Percentiles rank a stretch among this genome's conserved stretches.
phyloP scores from a whole-genome alignment of 2,329 filamentous ascomycete species.

The Botrytis elliptica region DNA sequence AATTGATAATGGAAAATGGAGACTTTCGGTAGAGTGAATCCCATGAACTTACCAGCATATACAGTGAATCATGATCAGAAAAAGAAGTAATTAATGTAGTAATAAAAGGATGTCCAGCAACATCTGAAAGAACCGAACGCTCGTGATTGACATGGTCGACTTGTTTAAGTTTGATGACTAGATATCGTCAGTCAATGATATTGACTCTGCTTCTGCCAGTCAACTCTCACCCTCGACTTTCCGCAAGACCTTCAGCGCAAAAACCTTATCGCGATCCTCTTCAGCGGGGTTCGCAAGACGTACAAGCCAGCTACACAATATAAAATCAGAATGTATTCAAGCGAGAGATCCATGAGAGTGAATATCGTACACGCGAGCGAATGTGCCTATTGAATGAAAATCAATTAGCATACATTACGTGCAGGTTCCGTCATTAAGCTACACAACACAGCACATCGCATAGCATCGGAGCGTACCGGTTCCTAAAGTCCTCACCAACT shows the following conservation, averaged over 20 bases:
- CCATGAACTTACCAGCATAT: conserved; percentile 60
- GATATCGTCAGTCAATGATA: conserved; percentile 6
- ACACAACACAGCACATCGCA: conserved; percentile 18
- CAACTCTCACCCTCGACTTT: conserved; percentile 52
- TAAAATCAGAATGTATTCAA: conserved; percentile 17
- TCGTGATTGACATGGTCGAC: conserved; percentile 85
- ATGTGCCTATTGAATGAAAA: conserved; percentile 58
- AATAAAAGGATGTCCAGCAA: conserved; percentile 80
- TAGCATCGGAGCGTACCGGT: conserved; percentile 53
- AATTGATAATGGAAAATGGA: neutral
- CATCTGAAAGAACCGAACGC: conserved; percentile 72
- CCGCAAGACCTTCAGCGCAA: conserved; percentile 76
- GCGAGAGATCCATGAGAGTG: conserved; percentile 12
- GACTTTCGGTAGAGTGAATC: conserved; percentile 22
- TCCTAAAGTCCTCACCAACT: conserved; percentile 71
- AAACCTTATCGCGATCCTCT: conserved; percentile 64
- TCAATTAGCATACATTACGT: conserved; percentile 21
- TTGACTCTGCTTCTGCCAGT: neutral
- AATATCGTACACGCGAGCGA: conserved; percentile 62
- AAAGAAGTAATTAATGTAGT: conserved; percentile 77
- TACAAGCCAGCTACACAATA: conserved; percentile 57
- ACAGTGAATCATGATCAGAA: conserved; percentile 74
- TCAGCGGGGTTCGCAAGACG: conserved; percentile 56
- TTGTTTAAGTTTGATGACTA: conserved; percentile 79
- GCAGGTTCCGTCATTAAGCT: conserved; percentile 15